Conservation (phyloP, 371 early-diverging fungal genomes). For the Funneliformis caledonium region DNA sequence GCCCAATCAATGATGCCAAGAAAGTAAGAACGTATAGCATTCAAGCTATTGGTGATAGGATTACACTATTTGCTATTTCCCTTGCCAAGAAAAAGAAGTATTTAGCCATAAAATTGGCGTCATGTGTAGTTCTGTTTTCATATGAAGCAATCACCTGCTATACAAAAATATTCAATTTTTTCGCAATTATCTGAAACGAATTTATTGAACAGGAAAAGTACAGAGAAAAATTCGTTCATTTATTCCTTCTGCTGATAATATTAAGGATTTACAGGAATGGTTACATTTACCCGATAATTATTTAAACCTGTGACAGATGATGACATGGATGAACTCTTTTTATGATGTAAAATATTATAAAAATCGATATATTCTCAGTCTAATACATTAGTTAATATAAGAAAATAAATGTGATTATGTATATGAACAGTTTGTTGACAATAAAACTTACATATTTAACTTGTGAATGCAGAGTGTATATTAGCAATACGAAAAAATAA, state of each 20-base stretch:
- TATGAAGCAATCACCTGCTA: conserved; percentile 34
- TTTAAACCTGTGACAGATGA: conserved; percentile 25
- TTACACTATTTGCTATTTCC: conserved; percentile 34
- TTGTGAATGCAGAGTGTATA: too few species aligned
- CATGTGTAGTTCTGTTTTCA: conserved; percentile 33
- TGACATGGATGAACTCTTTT: conserved; percentile 33
- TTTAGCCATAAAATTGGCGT: conserved; percentile 26
- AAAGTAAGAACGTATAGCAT: conserved; percentile 27
- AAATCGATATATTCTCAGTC: conserved; percentile 15
- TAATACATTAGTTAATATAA: too few species aligned
- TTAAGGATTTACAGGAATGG: conserved; percentile 27
- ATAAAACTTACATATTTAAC: too few species aligned
- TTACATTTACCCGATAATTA: conserved; percentile 30
- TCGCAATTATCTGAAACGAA: conserved; percentile 30
- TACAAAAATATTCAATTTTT: conserved; percentile 35
- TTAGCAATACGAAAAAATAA: too few species aligned
- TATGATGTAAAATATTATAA: neutral
- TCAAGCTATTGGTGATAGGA: conserved; percentile 27
- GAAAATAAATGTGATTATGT: too few species aligned
- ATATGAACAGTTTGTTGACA: too few species aligned
- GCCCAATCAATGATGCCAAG: conserved; percentile 25
- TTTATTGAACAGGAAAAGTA: conserved; percentile 37
- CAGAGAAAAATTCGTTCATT: conserved; percentile 34
- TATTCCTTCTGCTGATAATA: conserved; percentile 31
- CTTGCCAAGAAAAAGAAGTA: conserved; percentile 31